Evolutionary conservation across 1,284 basidiomycete genomes (phyloP).

Genomic region (Clitocybe nebularis): DNA sequence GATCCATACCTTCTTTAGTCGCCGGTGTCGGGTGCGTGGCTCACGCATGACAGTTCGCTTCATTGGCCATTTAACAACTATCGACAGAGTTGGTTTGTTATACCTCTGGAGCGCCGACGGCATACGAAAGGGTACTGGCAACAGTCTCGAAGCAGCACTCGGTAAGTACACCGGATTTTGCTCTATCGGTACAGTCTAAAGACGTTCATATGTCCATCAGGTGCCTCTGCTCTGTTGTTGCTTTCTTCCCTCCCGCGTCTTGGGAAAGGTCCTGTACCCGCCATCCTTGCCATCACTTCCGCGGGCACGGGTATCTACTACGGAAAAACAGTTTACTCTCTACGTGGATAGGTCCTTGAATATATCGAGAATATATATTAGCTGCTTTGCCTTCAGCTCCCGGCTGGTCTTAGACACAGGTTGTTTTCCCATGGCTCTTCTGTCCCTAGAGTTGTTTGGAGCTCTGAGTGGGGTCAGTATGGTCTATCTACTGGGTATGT

Average conservation of each 20-base stretch:
- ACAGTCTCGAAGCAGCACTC: slow-evolving; percentile 73
- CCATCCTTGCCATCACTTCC: slow-evolving; percentile 61
- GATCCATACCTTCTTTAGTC: slow-evolving; percentile 75
- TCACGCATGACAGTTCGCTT: neutral
- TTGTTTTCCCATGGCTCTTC: too few species aligned
- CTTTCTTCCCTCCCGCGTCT: slow-evolving; percentile 76
- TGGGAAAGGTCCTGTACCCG: slow-evolving; percentile 74
- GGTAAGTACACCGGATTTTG: slow-evolving; percentile 47
- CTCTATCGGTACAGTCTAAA: neutral
- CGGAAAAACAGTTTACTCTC: slow-evolving; percentile 55
- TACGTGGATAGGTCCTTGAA: slow-evolving; percentile 28
- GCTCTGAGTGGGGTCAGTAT: too few species aligned
- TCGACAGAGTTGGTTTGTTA: slow-evolving; percentile 63
- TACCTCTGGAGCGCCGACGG: slow-evolving; percentile 74
- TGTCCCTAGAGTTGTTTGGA: too few species aligned
- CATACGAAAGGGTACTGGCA: slow-evolving; percentile 67
- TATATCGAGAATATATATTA: neutral
- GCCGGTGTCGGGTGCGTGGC: slow-evolving; percentile 68
- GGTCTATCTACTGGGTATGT: too few species aligned
- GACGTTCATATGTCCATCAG: slow-evolving; percentile 30
- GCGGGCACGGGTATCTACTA: slow-evolving; percentile 67
- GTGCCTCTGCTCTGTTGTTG: slow-evolving; percentile 74
- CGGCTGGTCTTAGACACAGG: neutral
- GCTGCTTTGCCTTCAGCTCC: neutral
- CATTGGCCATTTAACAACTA: slow-evolving; percentile 3